A percentile compares a stretch with the other conserved stretches of the same genome.
Evolutionary conservation across 2,329 filamentous ascomycete genomes (phyloP).

Genomic region (Dothistroma septosporum): DNA sequence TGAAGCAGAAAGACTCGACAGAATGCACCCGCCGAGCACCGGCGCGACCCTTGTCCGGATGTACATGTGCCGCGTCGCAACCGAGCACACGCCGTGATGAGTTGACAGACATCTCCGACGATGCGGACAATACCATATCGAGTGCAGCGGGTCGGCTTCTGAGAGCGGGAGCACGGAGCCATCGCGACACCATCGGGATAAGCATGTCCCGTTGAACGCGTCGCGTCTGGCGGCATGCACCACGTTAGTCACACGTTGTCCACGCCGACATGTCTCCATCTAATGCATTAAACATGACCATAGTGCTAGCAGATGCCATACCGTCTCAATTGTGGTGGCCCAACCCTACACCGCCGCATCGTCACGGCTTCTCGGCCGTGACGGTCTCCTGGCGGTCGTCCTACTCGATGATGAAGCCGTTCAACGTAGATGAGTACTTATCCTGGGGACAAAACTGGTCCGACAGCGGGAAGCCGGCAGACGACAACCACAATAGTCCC

Average conservation of each 20-base stretch:
- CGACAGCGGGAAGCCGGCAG: constrained; percentile 11
- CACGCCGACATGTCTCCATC: background rate
- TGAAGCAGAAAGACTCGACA: background rate
- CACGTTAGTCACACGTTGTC: background rate
- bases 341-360: constrained; percentile 21
- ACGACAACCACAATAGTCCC: background rate
- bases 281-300: no score
- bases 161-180: background rate
- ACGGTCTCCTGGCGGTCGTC: constrained; percentile 19
- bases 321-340: constrained; percentile 22
- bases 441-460: constrained; percentile 26
- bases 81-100: background rate
- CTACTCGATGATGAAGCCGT: constrained; percentile 16
- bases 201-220: no score
- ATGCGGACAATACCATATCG: background rate
- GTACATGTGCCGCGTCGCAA: background rate
- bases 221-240: no score
- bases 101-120: background rate
- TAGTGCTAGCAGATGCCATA: constrained; percentile 11
- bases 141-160: background rate
- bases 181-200: no score
- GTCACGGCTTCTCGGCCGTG: constrained; percentile 19
- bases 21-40: background rate
- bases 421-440: constrained; percentile 22
- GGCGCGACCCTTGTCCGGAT: background rate